Evolutionary conservation across 2,329 filamentous ascomycete species (phyloP).

Genomic region (Sarocladium brachiariae): DNA sequence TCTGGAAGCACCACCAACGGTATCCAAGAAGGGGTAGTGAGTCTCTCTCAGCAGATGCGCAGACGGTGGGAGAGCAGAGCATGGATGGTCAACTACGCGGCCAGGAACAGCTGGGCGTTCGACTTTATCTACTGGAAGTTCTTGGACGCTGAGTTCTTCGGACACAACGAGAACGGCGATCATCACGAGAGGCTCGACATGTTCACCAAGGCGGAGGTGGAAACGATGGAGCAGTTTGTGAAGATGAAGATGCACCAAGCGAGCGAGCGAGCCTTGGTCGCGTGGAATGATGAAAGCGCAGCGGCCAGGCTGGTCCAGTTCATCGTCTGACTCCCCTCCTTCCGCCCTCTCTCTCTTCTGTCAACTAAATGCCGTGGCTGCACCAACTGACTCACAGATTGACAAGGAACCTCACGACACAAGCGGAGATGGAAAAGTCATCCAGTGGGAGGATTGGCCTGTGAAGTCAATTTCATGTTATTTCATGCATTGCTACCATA

Average conservation of each 20-base stretch:
- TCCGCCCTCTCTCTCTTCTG: not conserved
- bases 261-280: not conserved
- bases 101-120: slow-evolving; percentile 30
- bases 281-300: not conserved
- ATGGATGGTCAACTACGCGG: slow-evolving; percentile 29
- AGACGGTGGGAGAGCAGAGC: slow-evolving; percentile 27
- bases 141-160: slow-evolving; percentile 28
- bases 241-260: slow-evolving; percentile 16
- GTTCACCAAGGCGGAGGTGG: slow-evolving; percentile 25
- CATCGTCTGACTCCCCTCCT: not conserved
- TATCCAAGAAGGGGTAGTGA: not conserved
- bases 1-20: not conserved
- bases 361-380: not conserved
- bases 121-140: slow-evolving; percentile 31
- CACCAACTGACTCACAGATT: not conserved
- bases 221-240: slow-evolving; percentile 18
- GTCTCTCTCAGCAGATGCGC: slow-evolving; percentile 27
- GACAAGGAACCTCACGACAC: not conserved
- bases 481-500: too few relatives aligned
- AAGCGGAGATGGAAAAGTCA: too few relatives aligned
- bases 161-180: slow-evolving; percentile 11
- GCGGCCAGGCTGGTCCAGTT: not conserved
- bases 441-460: too few relatives aligned
- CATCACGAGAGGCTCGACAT: not conserved
- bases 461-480: too few relatives aligned